Evolutionary conservation across 129 eudicot genomes (phyloP), one percentile per base, ranked within the genome.

Genomic region (Glebionis coronaria): DNA sequence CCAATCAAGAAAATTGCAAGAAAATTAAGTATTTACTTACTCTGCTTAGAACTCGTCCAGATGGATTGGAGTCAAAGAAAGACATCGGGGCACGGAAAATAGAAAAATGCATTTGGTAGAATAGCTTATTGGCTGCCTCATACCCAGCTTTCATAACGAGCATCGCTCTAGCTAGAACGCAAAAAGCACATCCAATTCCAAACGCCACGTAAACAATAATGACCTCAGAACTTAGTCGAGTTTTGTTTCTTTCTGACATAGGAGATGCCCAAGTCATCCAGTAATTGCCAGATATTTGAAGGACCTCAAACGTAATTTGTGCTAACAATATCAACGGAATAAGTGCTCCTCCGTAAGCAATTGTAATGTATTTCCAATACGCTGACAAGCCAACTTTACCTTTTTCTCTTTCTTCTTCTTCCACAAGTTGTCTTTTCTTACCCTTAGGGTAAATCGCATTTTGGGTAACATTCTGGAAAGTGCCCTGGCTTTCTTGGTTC

Each of bases 191-290:
- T 70, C 88, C 98, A 65, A 88, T 50, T 46, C 89, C 86, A 78
- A 92, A 80, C 56, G 77, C 76, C 58, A 82, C 84, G 73, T 81
- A 92, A 44, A 88, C 96, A 15, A 83, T 56, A 50, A 92, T 86
- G 19, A 88, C 82, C 9, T 83, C 83, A 28, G 75, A 79, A 21
- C 78, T 69, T 1, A 91, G 90, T 8, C 53, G 83, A 54, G 95
- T 75, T 52, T 47, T 44, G 21, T 45, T 79, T 62, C 82, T 80
- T 70, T 76, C 29, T 2, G 91, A 85, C 15, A 78, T 80, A 9
- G 96, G 85, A 44, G 91, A 81, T 55, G 95, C 98, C 98, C 85
- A 83, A 63, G 91, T 90, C 91, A 92, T 88, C 98, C 98, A 92
- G 53, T 85, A 88, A 78, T 88, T 86, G 78, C 96, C 82, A 72